Percentiles rank a stretch among this genome's conserved stretches.
Evolutionary conservation across 1,139 yeast species (phyloP).

Genomic region (Saccharomyces hybrid): DNA sequence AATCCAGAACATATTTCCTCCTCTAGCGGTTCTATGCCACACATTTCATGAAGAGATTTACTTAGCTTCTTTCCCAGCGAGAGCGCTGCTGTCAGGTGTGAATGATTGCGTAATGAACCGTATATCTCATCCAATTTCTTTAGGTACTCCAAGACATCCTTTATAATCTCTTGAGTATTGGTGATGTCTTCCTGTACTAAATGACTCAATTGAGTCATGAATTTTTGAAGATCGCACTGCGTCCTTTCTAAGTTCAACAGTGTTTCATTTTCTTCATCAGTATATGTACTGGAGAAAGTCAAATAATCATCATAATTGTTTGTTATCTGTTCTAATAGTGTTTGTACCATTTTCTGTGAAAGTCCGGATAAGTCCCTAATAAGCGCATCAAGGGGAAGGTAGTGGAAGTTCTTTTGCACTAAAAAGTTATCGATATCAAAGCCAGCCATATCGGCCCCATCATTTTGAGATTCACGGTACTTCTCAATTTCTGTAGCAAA

Average conservation of each 20-base stretch:
- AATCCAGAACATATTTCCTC: slow-evolving; percentile 18
- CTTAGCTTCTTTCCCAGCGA: slow-evolving; percentile 19
- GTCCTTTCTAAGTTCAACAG: slow-evolving; percentile 20
- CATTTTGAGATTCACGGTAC: slow-evolving; percentile 5
- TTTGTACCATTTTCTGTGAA: slow-evolving; percentile 21
- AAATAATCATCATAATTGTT: slow-evolving; percentile 23
- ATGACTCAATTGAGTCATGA: slow-evolving; percentile 17
- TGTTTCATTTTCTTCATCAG: slow-evolving; percentile 18
- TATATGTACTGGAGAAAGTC: slow-evolving; percentile 22
- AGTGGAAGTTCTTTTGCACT: slow-evolving; percentile 28
- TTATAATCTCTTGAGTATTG: slow-evolving; percentile 20
- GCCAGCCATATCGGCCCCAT: slow-evolving; percentile 5
- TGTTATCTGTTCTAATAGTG: slow-evolving; percentile 22
- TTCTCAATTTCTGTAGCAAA: slow-evolving; percentile 19
- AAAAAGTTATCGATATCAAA: slow-evolving; percentile 27
- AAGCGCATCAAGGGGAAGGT: slow-evolving; percentile 25
- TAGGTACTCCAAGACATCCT: slow-evolving; percentile 25
- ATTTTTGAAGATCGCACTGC: slow-evolving; percentile 18
- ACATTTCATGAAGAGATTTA: slow-evolving; percentile 22
- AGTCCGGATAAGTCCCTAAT: slow-evolving; percentile 21
- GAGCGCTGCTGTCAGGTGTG: slow-evolving; percentile 14
- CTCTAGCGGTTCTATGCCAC: slow-evolving; percentile 21
- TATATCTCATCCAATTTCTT: slow-evolving; percentile 22
- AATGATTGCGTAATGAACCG: slow-evolving; percentile 15
- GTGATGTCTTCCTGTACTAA: slow-evolving; percentile 18